Percentiles rank a stretch among this genome's conserved stretches.
Evolutionary conservation across 2,329 filamentous ascomycete species (phyloP).

Genomic region (Nemania diffusa): DNA sequence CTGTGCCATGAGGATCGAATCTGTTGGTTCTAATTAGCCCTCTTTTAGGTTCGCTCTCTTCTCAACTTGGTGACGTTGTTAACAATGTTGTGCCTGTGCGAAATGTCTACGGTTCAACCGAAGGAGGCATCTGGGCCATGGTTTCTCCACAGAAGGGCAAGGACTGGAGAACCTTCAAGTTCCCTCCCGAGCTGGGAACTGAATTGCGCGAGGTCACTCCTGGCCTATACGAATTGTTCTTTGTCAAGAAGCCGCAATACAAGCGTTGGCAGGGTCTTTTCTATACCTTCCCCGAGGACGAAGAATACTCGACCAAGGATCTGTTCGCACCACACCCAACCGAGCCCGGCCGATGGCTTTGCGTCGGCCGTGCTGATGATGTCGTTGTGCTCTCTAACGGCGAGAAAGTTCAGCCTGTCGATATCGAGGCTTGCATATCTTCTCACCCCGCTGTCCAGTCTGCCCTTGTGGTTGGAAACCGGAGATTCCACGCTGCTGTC

Average conservation of each 20-base stretch:
- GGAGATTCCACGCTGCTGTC: conserved; percentile 40
- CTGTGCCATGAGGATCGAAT: too few relatives aligned
- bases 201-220: conserved; percentile 40
- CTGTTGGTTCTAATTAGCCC: not conserved
- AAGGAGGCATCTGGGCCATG: conserved; percentile 43
- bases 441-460: conserved; percentile 39
- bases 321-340: conserved; percentile 39
- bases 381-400: conserved; percentile 42
- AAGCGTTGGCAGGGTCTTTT: conserved; percentile 42
- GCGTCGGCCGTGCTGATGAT: conserved; percentile 41
- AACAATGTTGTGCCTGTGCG: conserved; percentile 40
- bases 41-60: conserved; percentile 36
- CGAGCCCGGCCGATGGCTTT: conserved; percentile 40
- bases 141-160: conserved; percentile 38
- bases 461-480: conserved; percentile 41
- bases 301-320: conserved; percentile 41
- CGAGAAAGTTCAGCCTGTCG: conserved; percentile 42
- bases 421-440: conserved; percentile 38
- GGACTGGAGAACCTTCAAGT: conserved; percentile 42
- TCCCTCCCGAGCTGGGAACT: conserved; percentile 39
- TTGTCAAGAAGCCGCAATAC: conserved; percentile 40
- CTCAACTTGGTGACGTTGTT: conserved; percentile 39
- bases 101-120: conserved; percentile 42
- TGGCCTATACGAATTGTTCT: conserved; percentile 40
- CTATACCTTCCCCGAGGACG: conserved; percentile 41